Conservation (phyloP, 108 stramenopile species). For the Skeletonema menzelii region DNA sequence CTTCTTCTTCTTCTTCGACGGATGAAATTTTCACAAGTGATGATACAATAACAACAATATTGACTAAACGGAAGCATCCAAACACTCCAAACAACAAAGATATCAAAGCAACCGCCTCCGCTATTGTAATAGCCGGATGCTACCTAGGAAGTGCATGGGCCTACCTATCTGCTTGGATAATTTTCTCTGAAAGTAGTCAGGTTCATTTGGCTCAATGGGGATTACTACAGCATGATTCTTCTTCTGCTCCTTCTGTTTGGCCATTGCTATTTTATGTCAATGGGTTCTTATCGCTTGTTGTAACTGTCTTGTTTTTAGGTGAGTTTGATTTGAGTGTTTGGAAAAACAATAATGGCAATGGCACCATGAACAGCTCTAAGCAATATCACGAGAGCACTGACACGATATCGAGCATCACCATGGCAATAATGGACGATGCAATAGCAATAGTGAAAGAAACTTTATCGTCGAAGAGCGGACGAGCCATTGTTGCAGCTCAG, state of each 20-base stretch:
- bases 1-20: neutral
- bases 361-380: neutral
- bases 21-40: neutral
- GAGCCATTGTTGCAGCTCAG: constrained; percentile 39
- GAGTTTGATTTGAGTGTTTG: constrained; percentile 27
- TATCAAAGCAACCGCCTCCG: constrained; percentile 36
- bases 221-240: neutral
- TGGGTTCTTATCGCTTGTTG: constrained; percentile 25
- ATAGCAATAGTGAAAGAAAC: constrained; percentile 28
- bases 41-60: too few relatives aligned
- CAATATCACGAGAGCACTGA: neutral
- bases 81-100: neutral
- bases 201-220: neutral
- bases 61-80: too few relatives aligned
- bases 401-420: neutral
- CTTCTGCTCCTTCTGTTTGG: constrained; percentile 7
- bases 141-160: constrained; percentile 46
- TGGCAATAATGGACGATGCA: constrained; percentile 15
- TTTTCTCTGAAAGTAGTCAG: constrained; percentile 29
- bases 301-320: constrained; percentile 5
- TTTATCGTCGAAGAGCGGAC: constrained; percentile 30
- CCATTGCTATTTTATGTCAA: constrained; percentile 38
- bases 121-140: constrained; percentile 38
- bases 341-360: neutral
- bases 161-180: constrained; percentile 29